Conservation (phyloP, 2,329 filamentous ascomycete species). For the Verticillium zaregamsianum region DNA sequence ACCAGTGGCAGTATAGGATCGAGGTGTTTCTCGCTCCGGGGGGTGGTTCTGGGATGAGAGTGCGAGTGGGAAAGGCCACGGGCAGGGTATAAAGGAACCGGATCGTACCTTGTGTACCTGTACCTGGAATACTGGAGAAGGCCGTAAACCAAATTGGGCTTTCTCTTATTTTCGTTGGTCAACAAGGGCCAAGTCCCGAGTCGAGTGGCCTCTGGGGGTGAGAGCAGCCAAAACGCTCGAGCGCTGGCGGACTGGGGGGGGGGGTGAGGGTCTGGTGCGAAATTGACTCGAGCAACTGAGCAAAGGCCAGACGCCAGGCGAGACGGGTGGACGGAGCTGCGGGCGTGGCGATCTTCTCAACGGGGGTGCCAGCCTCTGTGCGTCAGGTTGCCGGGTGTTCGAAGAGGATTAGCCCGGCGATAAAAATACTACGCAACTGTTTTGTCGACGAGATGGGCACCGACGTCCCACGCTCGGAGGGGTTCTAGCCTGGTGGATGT, state of each 20-base stretch:
- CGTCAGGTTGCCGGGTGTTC: slow-evolving; percentile 10
- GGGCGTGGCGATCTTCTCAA: slow-evolving; percentile 14
- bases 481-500: not conserved
- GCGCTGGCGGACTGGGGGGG: slow-evolving; percentile 13
- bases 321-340: slow-evolving; percentile 8
- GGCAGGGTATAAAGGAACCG: slow-evolving; percentile 12
- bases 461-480: not conserved
- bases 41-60: slow-evolving; percentile 8
- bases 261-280: slow-evolving; percentile 12
- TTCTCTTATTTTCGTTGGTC: slow-evolving; percentile 7
- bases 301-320: slow-evolving; percentile 15
- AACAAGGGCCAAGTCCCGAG: slow-evolving; percentile 3
- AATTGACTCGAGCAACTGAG: slow-evolving; percentile 19
- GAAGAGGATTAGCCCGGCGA: slow-evolving; percentile 12
- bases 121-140: slow-evolving; percentile 1
- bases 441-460: not conserved
- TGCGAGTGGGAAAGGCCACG: slow-evolving; percentile 10
- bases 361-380: slow-evolving; percentile 9
- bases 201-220: slow-evolving; percentile 16
- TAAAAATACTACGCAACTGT: slow-evolving; percentile 5
- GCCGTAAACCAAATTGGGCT: slow-evolving; percentile 1
- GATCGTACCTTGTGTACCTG: slow-evolving; percentile 6
- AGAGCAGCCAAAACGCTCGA: slow-evolving; percentile 13
- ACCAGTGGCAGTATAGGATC: slow-evolving; percentile 16
- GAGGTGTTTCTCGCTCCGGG: slow-evolving; percentile 5